Conservation (phyloP, 345 rosid species). For the Erysimum cheiranthoides region DNA sequence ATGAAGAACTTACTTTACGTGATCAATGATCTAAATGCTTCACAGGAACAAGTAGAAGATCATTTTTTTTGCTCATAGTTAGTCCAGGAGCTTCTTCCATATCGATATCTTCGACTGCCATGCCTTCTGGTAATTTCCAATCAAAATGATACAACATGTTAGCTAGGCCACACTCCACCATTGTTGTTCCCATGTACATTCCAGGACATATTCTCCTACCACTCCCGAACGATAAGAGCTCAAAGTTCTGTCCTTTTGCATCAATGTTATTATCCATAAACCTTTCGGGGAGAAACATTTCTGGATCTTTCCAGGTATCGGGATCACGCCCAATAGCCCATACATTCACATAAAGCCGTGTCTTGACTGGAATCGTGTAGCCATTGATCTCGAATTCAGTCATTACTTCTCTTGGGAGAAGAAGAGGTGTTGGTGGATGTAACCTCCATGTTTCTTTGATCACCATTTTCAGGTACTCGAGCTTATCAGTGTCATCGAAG, state of each 20-base stretch:
- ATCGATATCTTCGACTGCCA: slow-evolving; percentile 37
- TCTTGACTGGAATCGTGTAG: slow-evolving; percentile 44
- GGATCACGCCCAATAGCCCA: slow-evolving; percentile 68
- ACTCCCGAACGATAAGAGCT: slow-evolving; percentile 30
- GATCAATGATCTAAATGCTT: slow-evolving; percentile 20
- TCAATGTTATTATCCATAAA: slow-evolving; percentile 41
- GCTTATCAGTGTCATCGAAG: slow-evolving; percentile 35
- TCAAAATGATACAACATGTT: slow-evolving; percentile 49
- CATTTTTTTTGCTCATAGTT: slow-evolving; percentile 32
- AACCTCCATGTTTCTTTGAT: slow-evolving; percentile 58
- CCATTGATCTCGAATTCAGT: slow-evolving; percentile 48
- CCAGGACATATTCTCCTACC: slow-evolving; percentile 38
- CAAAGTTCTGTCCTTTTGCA: slow-evolving; percentile 43
- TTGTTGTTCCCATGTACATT: slow-evolving; percentile 43
- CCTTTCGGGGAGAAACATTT: slow-evolving; percentile 28
- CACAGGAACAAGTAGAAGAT: slow-evolving; percentile 49
- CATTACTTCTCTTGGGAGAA: slow-evolving; percentile 54
- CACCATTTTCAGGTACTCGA: slow-evolving; percentile 51
- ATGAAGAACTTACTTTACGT: background rate
- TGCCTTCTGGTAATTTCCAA: slow-evolving; percentile 53
- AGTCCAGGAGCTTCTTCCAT: slow-evolving; percentile 55
- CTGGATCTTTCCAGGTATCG: slow-evolving; percentile 41
- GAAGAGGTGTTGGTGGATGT: slow-evolving; percentile 58
- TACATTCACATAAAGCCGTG: slow-evolving; percentile 47
- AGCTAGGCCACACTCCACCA: slow-evolving; percentile 51